Percentiles rank a stretch among this genome's conserved stretches.
Evolutionary conservation across 1,284 basidiomycete species (phyloP).

Genomic region (Cutaneotrichosporon spelunceum): DNA sequence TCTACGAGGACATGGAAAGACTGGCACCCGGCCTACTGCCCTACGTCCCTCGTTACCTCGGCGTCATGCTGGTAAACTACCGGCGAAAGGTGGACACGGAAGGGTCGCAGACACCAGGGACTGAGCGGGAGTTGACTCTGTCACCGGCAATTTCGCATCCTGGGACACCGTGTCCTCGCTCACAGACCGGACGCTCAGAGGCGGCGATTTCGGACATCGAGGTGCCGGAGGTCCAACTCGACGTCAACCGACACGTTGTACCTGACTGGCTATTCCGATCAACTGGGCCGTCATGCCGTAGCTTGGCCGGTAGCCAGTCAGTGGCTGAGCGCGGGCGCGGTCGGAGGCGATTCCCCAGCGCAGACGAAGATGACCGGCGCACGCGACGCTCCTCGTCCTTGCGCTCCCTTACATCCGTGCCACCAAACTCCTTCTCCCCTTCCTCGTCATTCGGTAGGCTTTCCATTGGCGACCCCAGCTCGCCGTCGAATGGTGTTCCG

Average conservation of each 20-base stretch:
- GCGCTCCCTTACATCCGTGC: constrained; percentile 12
- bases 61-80: constrained; percentile 97
- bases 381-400: constrained; percentile 4
- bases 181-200: constrained; percentile 12
- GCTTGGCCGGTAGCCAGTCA: background rate
- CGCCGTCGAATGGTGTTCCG: constrained; percentile 21
- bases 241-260: constrained; percentile 91
- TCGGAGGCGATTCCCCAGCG: constrained; percentile 8
- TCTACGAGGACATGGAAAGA: constrained; percentile 94
- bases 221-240: constrained; percentile 81
- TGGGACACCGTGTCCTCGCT: constrained; percentile 30
- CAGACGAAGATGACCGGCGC: constrained; percentile 27
- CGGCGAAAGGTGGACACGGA: constrained; percentile 55
- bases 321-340: constrained; percentile 23
- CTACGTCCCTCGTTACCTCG: constrained; percentile 94
- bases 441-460: constrained; percentile 36
- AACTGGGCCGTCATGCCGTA: constrained; percentile 14
- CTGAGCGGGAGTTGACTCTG: constrained; percentile 21
- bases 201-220: constrained; percentile 52
- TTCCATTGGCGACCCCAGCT: constrained; percentile 25
- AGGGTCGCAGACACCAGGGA: constrained; percentile 50
- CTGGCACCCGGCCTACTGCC: constrained; percentile 85
- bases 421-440: constrained; percentile 30
- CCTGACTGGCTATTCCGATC: constrained; percentile 78
- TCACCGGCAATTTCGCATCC: constrained; percentile 30